These are phyloP conservation scores for Trichophaea hybrida DNA, from an alignment of 2,329 filamentous ascomycete species.

Conservation along the genomic window DNA sequence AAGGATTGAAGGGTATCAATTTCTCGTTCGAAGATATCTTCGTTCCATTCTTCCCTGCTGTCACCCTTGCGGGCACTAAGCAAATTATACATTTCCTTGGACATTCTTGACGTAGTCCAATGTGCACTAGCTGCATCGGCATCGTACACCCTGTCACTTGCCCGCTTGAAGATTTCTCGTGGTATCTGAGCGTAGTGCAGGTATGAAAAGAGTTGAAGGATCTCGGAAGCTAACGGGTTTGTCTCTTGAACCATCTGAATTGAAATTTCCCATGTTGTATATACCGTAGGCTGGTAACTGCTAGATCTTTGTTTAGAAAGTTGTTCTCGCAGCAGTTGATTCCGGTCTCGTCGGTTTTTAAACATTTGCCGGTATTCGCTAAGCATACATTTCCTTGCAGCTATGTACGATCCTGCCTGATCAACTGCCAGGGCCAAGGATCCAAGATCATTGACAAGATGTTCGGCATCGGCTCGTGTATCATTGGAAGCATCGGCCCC, in stretches of 20 bases:
- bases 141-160: background rate
- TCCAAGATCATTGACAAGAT: slow-evolving; percentile 1
- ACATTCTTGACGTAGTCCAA: background rate
- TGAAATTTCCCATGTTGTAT: slow-evolving; percentile 12
- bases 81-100: background rate
- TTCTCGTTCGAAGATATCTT: background rate
- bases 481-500: background rate
- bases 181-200: slow-evolving; percentile 10
- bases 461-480: background rate
- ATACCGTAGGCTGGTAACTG: slow-evolving; percentile 1
- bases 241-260: slow-evolving; percentile 1
- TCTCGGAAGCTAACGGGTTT: background rate
- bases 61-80: background rate
- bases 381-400: background rate
- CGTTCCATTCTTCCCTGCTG: background rate
- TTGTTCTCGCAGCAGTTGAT: background rate
- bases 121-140: too few relatives aligned
- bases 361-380: background rate
- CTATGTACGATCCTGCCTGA: slow-evolving; percentile 9
- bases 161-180: slow-evolving; percentile 8
- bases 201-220: slow-evolving; percentile 7
- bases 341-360: background rate
- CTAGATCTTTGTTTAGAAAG: background rate
- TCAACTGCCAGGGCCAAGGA: slow-evolving; percentile 7
- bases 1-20: background rate